phyloP scores from a whole-genome alignment of 768 basidiomycete genomes.

The Tephrocybe sp. region DNA sequence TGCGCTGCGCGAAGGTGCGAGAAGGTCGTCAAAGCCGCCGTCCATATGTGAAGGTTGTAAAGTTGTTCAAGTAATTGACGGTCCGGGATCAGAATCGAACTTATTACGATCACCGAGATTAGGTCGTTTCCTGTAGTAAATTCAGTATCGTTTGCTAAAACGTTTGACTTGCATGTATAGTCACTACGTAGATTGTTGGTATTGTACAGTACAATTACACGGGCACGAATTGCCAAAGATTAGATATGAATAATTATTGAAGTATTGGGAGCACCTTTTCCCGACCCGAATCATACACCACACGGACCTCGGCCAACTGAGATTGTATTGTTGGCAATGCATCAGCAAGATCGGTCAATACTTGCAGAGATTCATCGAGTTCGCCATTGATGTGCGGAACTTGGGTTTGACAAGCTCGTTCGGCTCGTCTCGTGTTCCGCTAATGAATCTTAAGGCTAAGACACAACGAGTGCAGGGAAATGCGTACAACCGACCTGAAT shows the following conservation, averaged over 20 bases:
- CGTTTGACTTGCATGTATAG: too few species aligned
- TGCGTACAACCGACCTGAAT: conserved; percentile 48
- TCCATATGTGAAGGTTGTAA: conserved; percentile 64
- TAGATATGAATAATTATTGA: too few species aligned
- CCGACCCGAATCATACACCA: conserved; percentile 71
- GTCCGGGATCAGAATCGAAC: neutral
- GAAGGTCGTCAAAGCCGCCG: conserved; percentile 75
- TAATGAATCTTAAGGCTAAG: conserved; percentile 22
- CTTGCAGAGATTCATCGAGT: conserved; percentile 58
- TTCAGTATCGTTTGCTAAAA: too few species aligned
- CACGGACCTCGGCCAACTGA: conserved; percentile 59
- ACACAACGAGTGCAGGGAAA: neutral
- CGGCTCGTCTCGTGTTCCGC: conserved; percentile 59
- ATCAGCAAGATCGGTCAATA: conserved; percentile 54
- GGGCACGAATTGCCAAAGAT: too few species aligned
- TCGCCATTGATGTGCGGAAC: conserved; percentile 61
- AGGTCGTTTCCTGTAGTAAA: too few species aligned
- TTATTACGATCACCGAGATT: too few species aligned
- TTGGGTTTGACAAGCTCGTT: conserved; percentile 54
- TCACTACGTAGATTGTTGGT: too few species aligned
- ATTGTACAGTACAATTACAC: too few species aligned
- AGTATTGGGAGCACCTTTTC: conserved; percentile 61
- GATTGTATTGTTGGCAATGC: conserved; percentile 59
- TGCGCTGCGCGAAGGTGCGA: conserved; percentile 54
- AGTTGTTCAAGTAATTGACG: neutral